Base-by-base conservation (phyloP, 2,329 filamentous ascomycete species). In the Lachnellula hyalina region DNA sequence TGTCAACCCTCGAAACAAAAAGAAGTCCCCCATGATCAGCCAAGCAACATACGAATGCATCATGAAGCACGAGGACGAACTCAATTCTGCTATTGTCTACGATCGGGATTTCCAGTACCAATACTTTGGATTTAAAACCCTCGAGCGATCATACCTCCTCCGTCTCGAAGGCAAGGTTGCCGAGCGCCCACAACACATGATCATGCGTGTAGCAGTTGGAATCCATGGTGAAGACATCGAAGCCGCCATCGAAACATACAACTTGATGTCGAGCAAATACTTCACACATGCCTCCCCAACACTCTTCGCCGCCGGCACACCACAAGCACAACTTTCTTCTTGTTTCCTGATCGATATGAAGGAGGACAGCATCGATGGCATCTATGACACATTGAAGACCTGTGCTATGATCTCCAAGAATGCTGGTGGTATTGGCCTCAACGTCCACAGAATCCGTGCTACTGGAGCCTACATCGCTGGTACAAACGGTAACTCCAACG, bases 381-480 rank as follows among this genome's bases (percentile, higher is more conserved):
- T 99, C 72, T 99, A 99, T 70, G 94, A 99, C 71, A 99, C 94
- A 17, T 83, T 99, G 66, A 99, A 99, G 85, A 97, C 90, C 1
- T 99, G 94, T 75, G 94, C 94, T 64, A 93, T 99, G 90, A 99
- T 99, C 75, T 99, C 94, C 70, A 99, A 99, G 84, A 97, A 94
- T 76, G 94, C 94, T 65, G 94, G 94, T 73, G 94, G 94, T 72
- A 97, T 99, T 72, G 94, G 94, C 67, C 81, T 99, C 62, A 97
- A 99, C 69, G 86, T 93, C 50, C 94, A 99, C 78, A 87, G 92
- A 68, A 99, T 99, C 68, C 91, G 94, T 73, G 90, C 94, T 59
- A 99, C 94, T 52, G 93, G 94, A 60, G 96, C 94, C 28, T 99
- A 99, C 76, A 99, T 99, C 74, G 90, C 89, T 59, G 94, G 94